These are phyloP conservation scores for Oleoguttula mirabilis DNA, from an alignment of 495 filamentous ascomycete genomes.

Conservation along the genomic window DNA sequence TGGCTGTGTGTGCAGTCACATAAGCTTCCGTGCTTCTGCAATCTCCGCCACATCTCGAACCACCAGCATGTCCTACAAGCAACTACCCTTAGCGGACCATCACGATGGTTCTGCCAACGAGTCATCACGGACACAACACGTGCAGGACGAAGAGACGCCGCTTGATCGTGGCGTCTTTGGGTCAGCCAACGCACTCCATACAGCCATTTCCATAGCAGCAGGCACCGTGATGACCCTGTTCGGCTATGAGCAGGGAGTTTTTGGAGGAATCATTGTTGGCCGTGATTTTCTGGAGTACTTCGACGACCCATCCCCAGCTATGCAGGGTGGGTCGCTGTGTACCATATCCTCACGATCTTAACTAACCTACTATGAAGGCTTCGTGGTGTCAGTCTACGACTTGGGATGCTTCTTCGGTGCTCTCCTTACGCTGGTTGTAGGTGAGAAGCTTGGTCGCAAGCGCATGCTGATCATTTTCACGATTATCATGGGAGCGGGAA, in stretches of 20 bases:
- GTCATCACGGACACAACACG: no score
- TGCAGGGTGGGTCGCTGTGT: constrained; percentile 26
- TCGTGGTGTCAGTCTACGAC: constrained; percentile 42
- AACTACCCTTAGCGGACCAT: no score
- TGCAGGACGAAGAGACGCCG: no score
- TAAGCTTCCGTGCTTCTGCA: no score
- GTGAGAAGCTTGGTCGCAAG: constrained; percentile 38
- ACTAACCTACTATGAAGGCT: no score
- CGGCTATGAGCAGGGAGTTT: constrained; percentile 12
- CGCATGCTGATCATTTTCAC: constrained; percentile 34
- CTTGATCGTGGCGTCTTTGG: constrained; percentile 2
- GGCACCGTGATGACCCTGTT: constrained; percentile 15
- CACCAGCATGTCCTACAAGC: no score
- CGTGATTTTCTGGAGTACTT: constrained; percentile 22
- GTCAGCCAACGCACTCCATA: constrained; percentile 2
- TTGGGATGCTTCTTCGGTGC: constrained; percentile 32
- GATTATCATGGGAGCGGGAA: constrained; percentile 34
- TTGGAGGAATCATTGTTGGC: constrained; percentile 18
- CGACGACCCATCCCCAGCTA: constrained; percentile 30
- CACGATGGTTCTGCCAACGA: no score
- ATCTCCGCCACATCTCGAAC: no score
- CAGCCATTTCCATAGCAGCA: constrained; percentile 11
- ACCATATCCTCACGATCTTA: constrained; percentile 30
- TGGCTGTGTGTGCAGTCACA: no score
- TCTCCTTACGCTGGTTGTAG: constrained; percentile 21